Conservation (phyloP, 202 grass and related monocot genomes). For the Panicum hallii region DNA sequence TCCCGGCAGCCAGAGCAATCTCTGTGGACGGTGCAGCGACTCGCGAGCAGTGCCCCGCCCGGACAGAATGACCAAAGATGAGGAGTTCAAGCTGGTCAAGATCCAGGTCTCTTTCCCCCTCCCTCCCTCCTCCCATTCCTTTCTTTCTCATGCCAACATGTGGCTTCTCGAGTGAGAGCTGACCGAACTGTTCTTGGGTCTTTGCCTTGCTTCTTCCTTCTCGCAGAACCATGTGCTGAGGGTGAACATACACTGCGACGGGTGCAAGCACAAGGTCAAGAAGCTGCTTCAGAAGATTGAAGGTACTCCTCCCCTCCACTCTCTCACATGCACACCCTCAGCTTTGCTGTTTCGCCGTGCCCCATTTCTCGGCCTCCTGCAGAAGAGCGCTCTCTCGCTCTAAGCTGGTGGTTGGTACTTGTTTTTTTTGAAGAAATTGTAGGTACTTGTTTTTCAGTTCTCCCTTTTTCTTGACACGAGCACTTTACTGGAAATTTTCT, state of each 20-base stretch:
- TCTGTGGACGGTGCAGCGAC: constrained; percentile 2
- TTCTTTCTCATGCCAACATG: background rate
- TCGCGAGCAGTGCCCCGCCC: constrained; percentile 45
- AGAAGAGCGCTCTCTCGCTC: constrained; percentile 11
- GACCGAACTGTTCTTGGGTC: constrained; percentile 44
- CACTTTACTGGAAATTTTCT: constrained; percentile 38
- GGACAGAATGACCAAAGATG: constrained; percentile 79
- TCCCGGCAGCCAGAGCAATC: background rate
- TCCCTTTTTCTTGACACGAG: background rate
- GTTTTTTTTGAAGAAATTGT: background rate
- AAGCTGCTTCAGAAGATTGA: constrained; percentile 95
- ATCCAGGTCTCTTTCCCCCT: constrained; percentile 70
- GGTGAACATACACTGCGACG: constrained; percentile 99
- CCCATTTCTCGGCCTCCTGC: constrained; percentile 8
- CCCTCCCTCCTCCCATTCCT: background rate
- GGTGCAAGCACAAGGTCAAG: constrained; percentile 95
- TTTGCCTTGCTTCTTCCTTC: constrained; percentile 19
- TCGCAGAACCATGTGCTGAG: constrained; percentile 88
- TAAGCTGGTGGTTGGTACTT: constrained; percentile 17
- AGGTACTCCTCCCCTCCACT: constrained; percentile 48
- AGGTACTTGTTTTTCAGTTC: constrained; percentile 5
- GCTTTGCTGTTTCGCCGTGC: background rate
- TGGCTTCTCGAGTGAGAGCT: constrained; percentile 24
- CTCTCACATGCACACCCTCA: background rate
- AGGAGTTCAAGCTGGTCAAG: constrained; percentile 97